A percentile compares a stretch with the other conserved stretches of the same genome.
These are phyloP conservation scores for Monascus ruber DNA, from an alignment of 2,329 filamentous ascomycete genomes.

Conservation along the genomic window DNA sequence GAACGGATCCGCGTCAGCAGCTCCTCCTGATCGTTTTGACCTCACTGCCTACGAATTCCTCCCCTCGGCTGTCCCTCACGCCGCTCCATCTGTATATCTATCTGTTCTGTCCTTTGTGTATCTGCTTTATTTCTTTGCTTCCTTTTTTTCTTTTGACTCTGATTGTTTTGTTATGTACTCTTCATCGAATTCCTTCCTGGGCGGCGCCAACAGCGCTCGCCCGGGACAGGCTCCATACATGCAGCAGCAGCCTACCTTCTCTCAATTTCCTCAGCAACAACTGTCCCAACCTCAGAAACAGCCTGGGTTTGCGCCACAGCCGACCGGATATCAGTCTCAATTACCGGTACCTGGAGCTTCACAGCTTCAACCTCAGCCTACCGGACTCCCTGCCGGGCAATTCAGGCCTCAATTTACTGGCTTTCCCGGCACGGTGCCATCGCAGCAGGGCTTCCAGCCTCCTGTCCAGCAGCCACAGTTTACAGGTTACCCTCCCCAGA, in stretches of 20 bases:
- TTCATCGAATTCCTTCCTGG: constrained; percentile 74
- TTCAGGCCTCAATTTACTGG: neutral
- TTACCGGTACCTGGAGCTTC: constrained; percentile 41
- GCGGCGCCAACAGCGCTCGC: constrained; percentile 63
- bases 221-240: constrained; percentile 51
- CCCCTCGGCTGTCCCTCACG: too few relatives aligned
- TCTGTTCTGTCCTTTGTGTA: neutral
- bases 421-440: constrained; percentile 20
- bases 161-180: constrained; percentile 61
- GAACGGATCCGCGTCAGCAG: too few relatives aligned
- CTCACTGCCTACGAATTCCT: too few relatives aligned
- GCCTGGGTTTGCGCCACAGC: constrained; percentile 44
- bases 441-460: constrained; percentile 32
- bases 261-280: constrained; percentile 34
- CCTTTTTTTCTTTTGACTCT: constrained; percentile 13
- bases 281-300: constrained; percentile 45
- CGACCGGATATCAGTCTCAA: constrained; percentile 45
- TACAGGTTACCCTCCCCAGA: constrained; percentile 43
- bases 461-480: constrained; percentile 49
- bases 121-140: constrained; percentile 5
- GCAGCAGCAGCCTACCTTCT: constrained; percentile 40
- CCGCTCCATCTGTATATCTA: too few relatives aligned
- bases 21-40: too few relatives aligned
- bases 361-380: constrained; percentile 37
- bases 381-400: constrained; percentile 35